These are phyloP conservation scores for Calonectria crousiana DNA, from an alignment of 2,329 filamentous ascomycete genomes.

Conservation along the genomic window DNA sequence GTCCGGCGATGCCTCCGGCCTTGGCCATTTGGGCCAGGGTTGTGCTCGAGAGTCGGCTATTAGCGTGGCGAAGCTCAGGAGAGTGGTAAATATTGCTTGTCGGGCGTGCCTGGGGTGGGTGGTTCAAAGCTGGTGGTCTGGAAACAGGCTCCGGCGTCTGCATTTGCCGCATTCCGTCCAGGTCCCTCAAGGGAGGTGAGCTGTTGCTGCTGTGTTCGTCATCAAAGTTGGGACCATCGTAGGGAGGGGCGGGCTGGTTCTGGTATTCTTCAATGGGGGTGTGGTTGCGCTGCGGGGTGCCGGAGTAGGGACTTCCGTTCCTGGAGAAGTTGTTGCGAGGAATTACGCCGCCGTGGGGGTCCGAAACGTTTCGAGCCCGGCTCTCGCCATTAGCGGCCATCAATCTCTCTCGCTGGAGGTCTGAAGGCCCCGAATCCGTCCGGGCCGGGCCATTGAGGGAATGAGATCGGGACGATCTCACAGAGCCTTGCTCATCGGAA, in stretches of 20 bases:
- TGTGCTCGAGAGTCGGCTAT: slow-evolving; percentile 83
- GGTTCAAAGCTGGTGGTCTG: slow-evolving; percentile 82
- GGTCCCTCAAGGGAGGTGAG: slow-evolving; percentile 59
- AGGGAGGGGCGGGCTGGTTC: slow-evolving; percentile 59
- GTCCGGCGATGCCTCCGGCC: slow-evolving; percentile 68
- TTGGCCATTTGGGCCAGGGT: slow-evolving; percentile 86
- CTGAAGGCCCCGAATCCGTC: slow-evolving; percentile 65
- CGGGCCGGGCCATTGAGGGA: slow-evolving; percentile 58
- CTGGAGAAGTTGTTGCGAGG: slow-evolving; percentile 39
- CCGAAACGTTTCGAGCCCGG: slow-evolving; percentile 63
- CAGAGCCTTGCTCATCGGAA: slow-evolving; percentile 64
- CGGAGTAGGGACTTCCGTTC: slow-evolving; percentile 42
- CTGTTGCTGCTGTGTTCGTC: slow-evolving; percentile 59
- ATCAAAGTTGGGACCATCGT: slow-evolving; percentile 69
- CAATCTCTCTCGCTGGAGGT: slow-evolving; percentile 51
- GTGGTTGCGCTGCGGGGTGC: slow-evolving; percentile 50
- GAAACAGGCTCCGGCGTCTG: slow-evolving; percentile 82
- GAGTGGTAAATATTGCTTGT: slow-evolving; percentile 77
- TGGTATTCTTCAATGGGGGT: slow-evolving; percentile 54
- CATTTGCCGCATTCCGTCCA: slow-evolving; percentile 67
- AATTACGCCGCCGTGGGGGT: slow-evolving; percentile 50
- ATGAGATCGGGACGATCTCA: slow-evolving; percentile 66
- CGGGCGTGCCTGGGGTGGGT: slow-evolving; percentile 79
- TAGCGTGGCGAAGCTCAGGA: slow-evolving; percentile 82
- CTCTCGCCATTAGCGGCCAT: slow-evolving; percentile 46